Percentiles rank a stretch among this genome's conserved stretches.
phyloP scores from a whole-genome alignment of 75 land plant species.

The Cupressus sempervirens region DNA sequence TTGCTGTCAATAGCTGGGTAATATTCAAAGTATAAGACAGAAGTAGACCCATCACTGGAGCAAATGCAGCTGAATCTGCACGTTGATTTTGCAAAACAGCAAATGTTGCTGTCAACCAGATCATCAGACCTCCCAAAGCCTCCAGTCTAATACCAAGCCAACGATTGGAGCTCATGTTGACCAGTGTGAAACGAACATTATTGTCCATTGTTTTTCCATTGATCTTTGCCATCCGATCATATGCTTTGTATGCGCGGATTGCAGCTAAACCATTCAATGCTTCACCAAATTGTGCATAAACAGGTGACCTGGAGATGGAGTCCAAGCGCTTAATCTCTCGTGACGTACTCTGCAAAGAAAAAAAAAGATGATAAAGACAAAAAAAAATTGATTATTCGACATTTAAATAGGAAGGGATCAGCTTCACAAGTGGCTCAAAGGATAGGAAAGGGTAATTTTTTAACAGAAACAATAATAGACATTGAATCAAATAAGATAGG shows the following conservation, averaged over 20 bases:
- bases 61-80: slow-evolving; percentile 68
- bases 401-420: not conserved
- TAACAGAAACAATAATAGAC: not conserved
- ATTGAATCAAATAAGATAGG: not conserved
- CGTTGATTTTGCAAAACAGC: slow-evolving; percentile 86
- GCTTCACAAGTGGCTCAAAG: not conserved
- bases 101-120: slow-evolving; percentile 89
- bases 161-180: slow-evolving; percentile 79
- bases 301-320: slow-evolving; percentile 94
- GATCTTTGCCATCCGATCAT: slow-evolving; percentile 86
- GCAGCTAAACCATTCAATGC: slow-evolving; percentile 92
- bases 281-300: slow-evolving; percentile 99
- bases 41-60: slow-evolving; percentile 94
- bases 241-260: slow-evolving; percentile 94
- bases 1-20: slow-evolving; percentile 61
- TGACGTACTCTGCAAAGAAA: slow-evolving; percentile 60
- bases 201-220: slow-evolving; percentile 96
- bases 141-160: slow-evolving; percentile 92
- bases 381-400: not conserved
- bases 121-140: slow-evolving; percentile 89
- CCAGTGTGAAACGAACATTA: slow-evolving; percentile 76
- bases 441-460: not conserved
- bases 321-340: slow-evolving; percentile 94
- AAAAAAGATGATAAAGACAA: slow-evolving; percentile 4
- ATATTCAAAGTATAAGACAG: slow-evolving; percentile 88